A percentile compares a stretch with the other conserved stretches of the same genome.
Evolutionary conservation across 257 asterid genomes (phyloP).

Genomic region (Nicotiana benthamiana): DNA sequence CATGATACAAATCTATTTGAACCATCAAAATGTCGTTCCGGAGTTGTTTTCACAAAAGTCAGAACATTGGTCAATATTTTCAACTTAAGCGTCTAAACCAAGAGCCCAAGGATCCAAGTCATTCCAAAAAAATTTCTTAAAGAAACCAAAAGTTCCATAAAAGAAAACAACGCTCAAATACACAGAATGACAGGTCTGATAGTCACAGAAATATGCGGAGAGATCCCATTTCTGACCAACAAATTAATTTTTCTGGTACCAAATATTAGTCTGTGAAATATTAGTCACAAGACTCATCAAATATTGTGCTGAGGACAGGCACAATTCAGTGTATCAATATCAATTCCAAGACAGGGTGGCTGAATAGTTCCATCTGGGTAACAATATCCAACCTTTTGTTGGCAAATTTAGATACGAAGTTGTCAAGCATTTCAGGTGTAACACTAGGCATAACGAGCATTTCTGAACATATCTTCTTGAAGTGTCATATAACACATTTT

Average conservation of each 20-base stretch:
- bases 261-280: too few relatives aligned
- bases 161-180: too few relatives aligned
- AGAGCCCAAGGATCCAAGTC: too few relatives aligned
- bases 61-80: too few relatives aligned
- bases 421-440: conserved; percentile 54
- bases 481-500: conserved; percentile 69
- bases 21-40: too few relatives aligned
- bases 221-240: not conserved
- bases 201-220: not conserved
- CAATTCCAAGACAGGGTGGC: conserved; percentile 74
- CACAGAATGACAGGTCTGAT: too few relatives aligned
- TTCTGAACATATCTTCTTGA: conserved; percentile 72
- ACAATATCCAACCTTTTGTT: conserved; percentile 46
- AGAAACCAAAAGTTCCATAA: too few relatives aligned
- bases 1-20: too few relatives aligned
- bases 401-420: conserved; percentile 44
- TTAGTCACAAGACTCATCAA: not conserved
- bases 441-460: conserved; percentile 89
- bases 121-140: too few relatives aligned
- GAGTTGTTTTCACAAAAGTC: too few relatives aligned
- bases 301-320: conserved; percentile 19
- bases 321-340: conserved; percentile 53
- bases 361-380: conserved; percentile 35
- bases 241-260: not conserved
- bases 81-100: too few relatives aligned